Evolutionary conservation across 139 green algal genomes (phyloP).

Genomic region (Micractinium sp.): DNA sequence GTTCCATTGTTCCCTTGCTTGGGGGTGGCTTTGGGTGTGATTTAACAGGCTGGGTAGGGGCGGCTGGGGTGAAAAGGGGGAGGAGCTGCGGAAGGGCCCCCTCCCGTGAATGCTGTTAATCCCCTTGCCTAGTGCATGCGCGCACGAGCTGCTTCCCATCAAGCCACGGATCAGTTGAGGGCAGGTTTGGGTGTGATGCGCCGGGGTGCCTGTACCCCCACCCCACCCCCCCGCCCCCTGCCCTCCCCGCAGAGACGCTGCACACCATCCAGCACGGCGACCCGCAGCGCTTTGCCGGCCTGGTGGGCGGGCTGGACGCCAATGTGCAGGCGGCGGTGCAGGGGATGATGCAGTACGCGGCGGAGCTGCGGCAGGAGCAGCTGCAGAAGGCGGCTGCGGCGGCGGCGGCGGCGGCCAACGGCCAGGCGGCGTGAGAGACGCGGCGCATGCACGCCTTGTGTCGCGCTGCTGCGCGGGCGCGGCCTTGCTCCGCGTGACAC

Average conservation of each 20-base stretch:
- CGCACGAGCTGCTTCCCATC: too few relatives aligned
- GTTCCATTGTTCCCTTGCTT: background rate
- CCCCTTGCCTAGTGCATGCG: too few relatives aligned
- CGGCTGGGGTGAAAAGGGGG: too few relatives aligned
- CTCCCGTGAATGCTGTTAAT: too few relatives aligned
- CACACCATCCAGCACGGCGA: slow-evolving; percentile 58
- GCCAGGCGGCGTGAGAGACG: background rate
- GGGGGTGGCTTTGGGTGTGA: too few relatives aligned
- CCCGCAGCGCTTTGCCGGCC: slow-evolving; percentile 45
- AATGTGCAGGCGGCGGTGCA: slow-evolving; percentile 41
- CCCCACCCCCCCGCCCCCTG: too few relatives aligned
- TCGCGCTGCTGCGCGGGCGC: background rate
- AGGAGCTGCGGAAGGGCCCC: too few relatives aligned
- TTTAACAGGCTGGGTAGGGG: too few relatives aligned
- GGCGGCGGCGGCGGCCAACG: slow-evolving; percentile 2
- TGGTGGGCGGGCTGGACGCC: slow-evolving; percentile 38
- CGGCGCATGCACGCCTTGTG: background rate
- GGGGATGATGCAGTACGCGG: slow-evolving; percentile 31
- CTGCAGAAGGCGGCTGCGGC: slow-evolving; percentile 10
- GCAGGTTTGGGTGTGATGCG: too few relatives aligned
- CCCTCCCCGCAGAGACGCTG: slow-evolving; percentile 57
- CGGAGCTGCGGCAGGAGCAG: background rate
- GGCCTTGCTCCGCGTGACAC: background rate
- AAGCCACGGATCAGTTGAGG: too few relatives aligned
- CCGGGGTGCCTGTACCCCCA: too few relatives aligned